These are phyloP conservation scores for Backusella liffmaniae DNA, from an alignment of 192 early-diverging fungal species.

Conservation along the genomic window DNA sequence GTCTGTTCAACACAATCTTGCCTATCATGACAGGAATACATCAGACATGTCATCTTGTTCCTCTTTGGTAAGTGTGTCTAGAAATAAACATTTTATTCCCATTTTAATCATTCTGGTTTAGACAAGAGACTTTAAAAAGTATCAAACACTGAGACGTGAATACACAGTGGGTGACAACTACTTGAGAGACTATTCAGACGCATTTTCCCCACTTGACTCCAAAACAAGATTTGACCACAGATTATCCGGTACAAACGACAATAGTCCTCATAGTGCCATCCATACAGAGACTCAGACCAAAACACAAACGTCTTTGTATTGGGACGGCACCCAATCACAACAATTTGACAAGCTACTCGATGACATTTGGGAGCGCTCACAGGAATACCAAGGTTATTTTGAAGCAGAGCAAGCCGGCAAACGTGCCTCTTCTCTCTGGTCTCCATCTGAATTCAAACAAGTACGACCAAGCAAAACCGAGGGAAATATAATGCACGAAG, in stretches of 20 bases:
- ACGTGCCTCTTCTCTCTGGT: background rate
- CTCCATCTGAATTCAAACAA: background rate
- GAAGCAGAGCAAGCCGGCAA: background rate
- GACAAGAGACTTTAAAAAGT: background rate
- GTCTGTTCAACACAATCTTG: conserved; percentile 5
- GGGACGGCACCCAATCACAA: conserved; percentile 12
- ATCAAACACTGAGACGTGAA: background rate
- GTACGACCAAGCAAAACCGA: conserved; percentile 5
- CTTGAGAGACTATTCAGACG: background rate
- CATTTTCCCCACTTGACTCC: background rate
- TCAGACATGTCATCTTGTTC: background rate
- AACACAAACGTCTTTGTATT: background rate
- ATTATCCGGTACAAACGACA: background rate
- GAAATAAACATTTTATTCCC: too few relatives aligned
- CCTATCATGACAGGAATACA: background rate
- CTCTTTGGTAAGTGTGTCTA: background rate
- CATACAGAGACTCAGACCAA: background rate
- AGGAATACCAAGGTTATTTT: conserved; percentile 18
- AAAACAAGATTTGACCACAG: background rate
- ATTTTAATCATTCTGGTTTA: background rate
- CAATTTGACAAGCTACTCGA: conserved; percentile 9
- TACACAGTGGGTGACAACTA: background rate
- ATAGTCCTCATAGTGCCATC: background rate
- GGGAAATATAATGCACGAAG: background rate
- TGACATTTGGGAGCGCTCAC: conserved; percentile 5